These are phyloP conservation scores for Castanea mollissima DNA, from an alignment of 306 rosid species.

Conservation along the genomic window DNA sequence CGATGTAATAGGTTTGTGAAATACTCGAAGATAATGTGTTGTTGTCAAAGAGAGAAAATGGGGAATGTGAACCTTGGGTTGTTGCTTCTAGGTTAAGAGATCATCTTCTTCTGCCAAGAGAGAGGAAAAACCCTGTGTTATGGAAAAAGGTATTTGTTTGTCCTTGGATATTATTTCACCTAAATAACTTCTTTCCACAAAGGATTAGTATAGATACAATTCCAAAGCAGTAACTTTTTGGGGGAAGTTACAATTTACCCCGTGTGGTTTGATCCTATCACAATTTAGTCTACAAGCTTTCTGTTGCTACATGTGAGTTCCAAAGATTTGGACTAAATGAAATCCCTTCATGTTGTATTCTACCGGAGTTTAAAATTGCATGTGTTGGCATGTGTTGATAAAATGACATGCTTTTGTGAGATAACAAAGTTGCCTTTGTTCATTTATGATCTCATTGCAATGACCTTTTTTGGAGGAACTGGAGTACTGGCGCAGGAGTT, in stretches of 20 bases:
- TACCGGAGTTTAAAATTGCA: slow-evolving; percentile 8
- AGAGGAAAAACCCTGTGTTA: slow-evolving; percentile 66
- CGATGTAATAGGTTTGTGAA: slow-evolving; percentile 68
- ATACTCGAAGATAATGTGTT: slow-evolving; percentile 86
- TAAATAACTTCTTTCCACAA: neutral
- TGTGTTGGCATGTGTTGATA: slow-evolving; percentile 10
- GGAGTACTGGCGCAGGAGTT: slow-evolving; percentile 1
- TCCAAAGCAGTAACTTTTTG: neutral
- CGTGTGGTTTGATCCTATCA: no score
- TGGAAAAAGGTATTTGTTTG: slow-evolving; percentile 70
- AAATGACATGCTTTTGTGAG: slow-evolving; percentile 10
- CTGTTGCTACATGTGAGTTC: no score
- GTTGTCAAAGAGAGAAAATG: slow-evolving; percentile 52
- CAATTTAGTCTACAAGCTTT: no score
- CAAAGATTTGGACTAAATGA: no score
- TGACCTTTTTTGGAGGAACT: slow-evolving; percentile 1
- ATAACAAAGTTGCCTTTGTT: slow-evolving; percentile 14
- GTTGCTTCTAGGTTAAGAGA: slow-evolving; percentile 83
- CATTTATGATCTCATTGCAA: neutral
- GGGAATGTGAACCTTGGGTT: slow-evolving; percentile 80
- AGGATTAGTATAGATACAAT: neutral
- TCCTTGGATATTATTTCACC: slow-evolving; percentile 11
- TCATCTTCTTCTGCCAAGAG: slow-evolving; percentile 88
- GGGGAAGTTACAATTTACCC: no score
- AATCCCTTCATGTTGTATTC: neutral